phyloP scores from a whole-genome alignment of 2,329 filamentous ascomycete species.

The Fusarium compactum region DNA sequence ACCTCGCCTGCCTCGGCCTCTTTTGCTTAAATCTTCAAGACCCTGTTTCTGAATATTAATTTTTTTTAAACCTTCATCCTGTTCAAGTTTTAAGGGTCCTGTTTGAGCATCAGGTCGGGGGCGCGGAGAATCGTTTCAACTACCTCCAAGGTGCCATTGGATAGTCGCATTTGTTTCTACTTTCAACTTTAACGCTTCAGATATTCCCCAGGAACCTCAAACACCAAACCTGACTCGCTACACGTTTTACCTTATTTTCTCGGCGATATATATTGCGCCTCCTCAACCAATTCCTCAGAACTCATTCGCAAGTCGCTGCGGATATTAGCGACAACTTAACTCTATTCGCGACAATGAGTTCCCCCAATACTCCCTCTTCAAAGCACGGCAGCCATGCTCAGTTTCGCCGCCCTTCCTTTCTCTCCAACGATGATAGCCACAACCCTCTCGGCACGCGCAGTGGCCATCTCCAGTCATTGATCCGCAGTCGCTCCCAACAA shows the following conservation, averaged over 20 bases:
- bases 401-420: constrained; percentile 50
- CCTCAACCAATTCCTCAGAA: neutral
- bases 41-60: neutral
- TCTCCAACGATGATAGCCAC: constrained; percentile 51
- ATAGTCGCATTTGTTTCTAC: constrained; percentile 29
- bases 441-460: constrained; percentile 54
- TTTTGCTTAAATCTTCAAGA: neutral
- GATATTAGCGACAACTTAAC: constrained; percentile 16
- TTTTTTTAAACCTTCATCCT: neutral
- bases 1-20: constrained; percentile 12
- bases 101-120: constrained; percentile 15
- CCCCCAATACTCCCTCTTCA: constrained; percentile 48
- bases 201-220: constrained; percentile 21
- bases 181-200: constrained; percentile 27
- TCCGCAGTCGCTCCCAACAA: constrained; percentile 54
- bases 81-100: constrained; percentile 13
- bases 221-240: constrained; percentile 17
- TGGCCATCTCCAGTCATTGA: constrained; percentile 54
- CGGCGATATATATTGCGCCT: constrained; percentile 10
- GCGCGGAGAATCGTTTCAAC: constrained; percentile 32
- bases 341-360: constrained; percentile 47
- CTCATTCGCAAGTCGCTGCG: constrained; percentile 17
- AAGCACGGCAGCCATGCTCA: constrained; percentile 39
- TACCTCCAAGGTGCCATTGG: neutral
- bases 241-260: constrained; percentile 17